Conservation (phyloP, 306 rosid genomes). For the Pueraria montana region DNA sequence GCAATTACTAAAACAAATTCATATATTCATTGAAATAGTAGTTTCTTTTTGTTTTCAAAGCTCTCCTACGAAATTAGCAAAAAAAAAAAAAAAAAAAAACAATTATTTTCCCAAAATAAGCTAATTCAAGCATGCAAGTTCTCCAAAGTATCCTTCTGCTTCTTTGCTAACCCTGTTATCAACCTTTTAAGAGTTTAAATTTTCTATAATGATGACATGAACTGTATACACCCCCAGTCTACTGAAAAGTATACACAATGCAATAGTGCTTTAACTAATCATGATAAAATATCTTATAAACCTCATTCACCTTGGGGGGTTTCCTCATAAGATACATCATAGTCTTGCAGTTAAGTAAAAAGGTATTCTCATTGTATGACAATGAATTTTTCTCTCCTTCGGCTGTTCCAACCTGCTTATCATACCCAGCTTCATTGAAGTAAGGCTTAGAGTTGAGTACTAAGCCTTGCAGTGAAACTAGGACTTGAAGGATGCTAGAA, state of each 20-base stretch:
- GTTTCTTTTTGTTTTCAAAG: background rate
- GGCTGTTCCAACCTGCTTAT: constrained; percentile 95
- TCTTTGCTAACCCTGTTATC: background rate
- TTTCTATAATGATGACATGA: constrained; percentile 5
- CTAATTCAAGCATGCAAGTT: background rate
- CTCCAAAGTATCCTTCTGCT: background rate
- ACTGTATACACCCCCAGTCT: background rate
- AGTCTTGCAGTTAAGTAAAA: constrained; percentile 92
- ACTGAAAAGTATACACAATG: background rate
- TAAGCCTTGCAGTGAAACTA: constrained; percentile 96
- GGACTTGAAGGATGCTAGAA: constrained; percentile 98
- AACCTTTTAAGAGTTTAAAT: constrained; percentile 10
- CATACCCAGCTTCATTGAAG: constrained; percentile 99
- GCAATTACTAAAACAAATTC: constrained; percentile 5
- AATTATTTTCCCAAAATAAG: background rate
- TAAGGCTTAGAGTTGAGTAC: constrained; percentile 97
- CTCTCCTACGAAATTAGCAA: background rate
- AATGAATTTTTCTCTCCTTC: constrained; percentile 99
- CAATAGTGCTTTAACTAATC: constrained; percentile 15
- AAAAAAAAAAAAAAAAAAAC: background rate
- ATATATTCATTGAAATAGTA: background rate
- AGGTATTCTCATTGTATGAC: constrained; percentile 95
- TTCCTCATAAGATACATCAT: constrained; percentile 94
- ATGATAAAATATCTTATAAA: constrained; percentile 22
- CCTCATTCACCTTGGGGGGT: constrained; percentile 81